phyloP scores from a whole-genome alignment of 768 basidiomycete species.

The Termitomyces sp. region DNA sequence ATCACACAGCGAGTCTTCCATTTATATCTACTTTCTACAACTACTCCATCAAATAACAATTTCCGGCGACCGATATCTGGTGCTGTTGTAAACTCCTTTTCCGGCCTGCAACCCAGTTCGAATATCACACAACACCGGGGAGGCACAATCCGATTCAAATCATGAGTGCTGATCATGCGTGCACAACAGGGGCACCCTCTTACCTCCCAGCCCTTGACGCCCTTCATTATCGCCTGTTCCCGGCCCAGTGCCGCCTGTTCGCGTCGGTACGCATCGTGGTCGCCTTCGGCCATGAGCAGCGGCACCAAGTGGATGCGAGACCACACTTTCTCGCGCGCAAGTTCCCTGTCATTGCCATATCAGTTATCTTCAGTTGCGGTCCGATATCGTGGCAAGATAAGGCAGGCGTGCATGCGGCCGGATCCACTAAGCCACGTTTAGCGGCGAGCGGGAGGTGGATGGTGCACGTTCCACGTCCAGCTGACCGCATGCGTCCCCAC shows the following conservation, averaged over 20 bases:
- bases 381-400: slow-evolving; percentile 43
- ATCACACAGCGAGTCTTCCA: neutral
- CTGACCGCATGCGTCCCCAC: slow-evolving; percentile 36
- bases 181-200: slow-evolving; percentile 27
- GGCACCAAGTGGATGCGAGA: slow-evolving; percentile 94
- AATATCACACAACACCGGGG: no score
- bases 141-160: slow-evolving; percentile 13
- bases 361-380: slow-evolving; percentile 40
- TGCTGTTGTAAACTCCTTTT: slow-evolving; percentile 81
- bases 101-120: slow-evolving; percentile 52
- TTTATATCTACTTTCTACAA: neutral
- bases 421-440: slow-evolving; percentile 71
- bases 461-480: slow-evolving; percentile 67
- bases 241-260: slow-evolving; percentile 71
- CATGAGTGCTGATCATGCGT: slow-evolving; percentile 16
- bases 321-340: slow-evolving; percentile 92
- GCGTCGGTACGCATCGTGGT: slow-evolving; percentile 85
- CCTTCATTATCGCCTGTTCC: slow-evolving; percentile 93
- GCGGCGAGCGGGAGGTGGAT: slow-evolving; percentile 53
- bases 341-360: slow-evolving; percentile 68
- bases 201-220: slow-evolving; percentile 93
- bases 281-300: slow-evolving; percentile 86
- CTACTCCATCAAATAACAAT: slow-evolving; percentile 28
- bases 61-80: slow-evolving; percentile 55
- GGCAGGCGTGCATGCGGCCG: slow-evolving; percentile 42